Percentiles rank a stretch among this genome's conserved stretches.
These are phyloP conservation scores for Massariosphaeria phaeospora DNA, from an alignment of 495 filamentous ascomycete species.

Conservation along the genomic window DNA sequence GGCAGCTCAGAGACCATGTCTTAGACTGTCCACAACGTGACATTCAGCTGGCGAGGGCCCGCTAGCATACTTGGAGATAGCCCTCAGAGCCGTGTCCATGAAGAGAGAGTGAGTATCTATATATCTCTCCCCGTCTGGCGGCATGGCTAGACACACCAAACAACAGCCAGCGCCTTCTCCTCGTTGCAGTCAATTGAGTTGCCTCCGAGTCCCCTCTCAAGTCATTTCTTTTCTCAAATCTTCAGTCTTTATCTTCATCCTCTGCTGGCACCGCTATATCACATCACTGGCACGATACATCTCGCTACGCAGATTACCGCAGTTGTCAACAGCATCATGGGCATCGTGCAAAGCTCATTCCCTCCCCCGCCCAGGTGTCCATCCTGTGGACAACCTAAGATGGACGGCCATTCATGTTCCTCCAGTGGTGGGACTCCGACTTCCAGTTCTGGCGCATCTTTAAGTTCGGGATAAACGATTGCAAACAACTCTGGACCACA, in stretches of 20 bases:
- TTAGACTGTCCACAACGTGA: neutral
- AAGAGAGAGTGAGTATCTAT: neutral
- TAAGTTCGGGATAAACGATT: too few species aligned
- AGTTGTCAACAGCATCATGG: slow-evolving; percentile 2
- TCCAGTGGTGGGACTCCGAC: slow-evolving; percentile 8
- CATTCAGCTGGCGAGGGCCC: neutral
- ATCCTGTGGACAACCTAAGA: slow-evolving; percentile 6
- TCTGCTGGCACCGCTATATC: neutral
- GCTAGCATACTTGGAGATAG: neutral
- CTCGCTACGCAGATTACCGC: neutral
- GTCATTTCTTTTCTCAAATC: neutral
- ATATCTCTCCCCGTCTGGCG: neutral
- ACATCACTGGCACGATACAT: neutral
- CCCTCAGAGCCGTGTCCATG: neutral
- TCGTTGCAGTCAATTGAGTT: neutral
- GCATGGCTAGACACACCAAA: neutral
- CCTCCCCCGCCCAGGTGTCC: slow-evolving; percentile 24
- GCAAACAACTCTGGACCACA: too few species aligned
- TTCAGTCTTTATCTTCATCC: neutral
- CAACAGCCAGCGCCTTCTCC: neutral
- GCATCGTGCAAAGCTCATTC: slow-evolving; percentile 20
- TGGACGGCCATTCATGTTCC: slow-evolving; percentile 9
- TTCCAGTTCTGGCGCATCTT: neutral
- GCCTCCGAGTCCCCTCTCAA: neutral
- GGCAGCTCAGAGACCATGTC: neutral